Evolutionary conservation across 371 early-diverging fungal species (phyloP).

Genomic region (Batkoa obscura): DNA sequence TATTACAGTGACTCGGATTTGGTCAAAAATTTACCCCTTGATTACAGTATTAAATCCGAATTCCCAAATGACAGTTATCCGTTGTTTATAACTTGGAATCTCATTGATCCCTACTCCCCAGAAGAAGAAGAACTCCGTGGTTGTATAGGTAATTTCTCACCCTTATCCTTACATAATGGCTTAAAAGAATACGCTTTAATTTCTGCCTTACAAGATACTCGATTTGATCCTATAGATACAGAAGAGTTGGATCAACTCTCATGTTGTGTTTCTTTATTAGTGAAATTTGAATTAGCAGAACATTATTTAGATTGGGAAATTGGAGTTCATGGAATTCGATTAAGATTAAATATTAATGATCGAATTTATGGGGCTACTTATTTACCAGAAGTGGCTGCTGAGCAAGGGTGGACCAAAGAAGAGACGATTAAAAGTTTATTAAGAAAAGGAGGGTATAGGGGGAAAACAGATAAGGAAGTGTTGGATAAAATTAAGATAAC

Average conservation of each 20-base stretch:
- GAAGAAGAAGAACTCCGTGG: constrained; percentile 70
- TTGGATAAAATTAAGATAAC: constrained; percentile 40
- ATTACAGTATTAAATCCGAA: neutral
- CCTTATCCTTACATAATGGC: constrained; percentile 46
- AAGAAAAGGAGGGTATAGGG: constrained; percentile 62
- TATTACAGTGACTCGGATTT: neutral
- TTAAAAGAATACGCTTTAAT: constrained; percentile 67
- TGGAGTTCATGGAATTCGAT: constrained; percentile 83
- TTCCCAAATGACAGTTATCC: neutral
- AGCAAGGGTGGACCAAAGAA: constrained; percentile 59
- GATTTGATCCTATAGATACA: constrained; percentile 56
- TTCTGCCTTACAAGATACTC: constrained; percentile 33
- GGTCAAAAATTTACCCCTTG: too few species aligned
- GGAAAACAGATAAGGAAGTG: too few species aligned
- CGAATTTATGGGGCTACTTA: constrained; percentile 67
- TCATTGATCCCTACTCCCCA: too few species aligned
- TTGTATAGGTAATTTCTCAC: constrained; percentile 81
- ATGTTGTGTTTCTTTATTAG: constrained; percentile 67
- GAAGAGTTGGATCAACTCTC: constrained; percentile 40
- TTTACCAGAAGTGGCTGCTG: constrained; percentile 64
- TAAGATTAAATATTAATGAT: constrained; percentile 20
- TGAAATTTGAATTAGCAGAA: constrained; percentile 54
- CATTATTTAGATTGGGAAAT: constrained; percentile 77
- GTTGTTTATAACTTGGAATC: neutral
- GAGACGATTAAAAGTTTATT: constrained; percentile 68